Conservation (phyloP, 371 early-diverging fungal genomes). For the Mucor lusitanicus region DNA sequence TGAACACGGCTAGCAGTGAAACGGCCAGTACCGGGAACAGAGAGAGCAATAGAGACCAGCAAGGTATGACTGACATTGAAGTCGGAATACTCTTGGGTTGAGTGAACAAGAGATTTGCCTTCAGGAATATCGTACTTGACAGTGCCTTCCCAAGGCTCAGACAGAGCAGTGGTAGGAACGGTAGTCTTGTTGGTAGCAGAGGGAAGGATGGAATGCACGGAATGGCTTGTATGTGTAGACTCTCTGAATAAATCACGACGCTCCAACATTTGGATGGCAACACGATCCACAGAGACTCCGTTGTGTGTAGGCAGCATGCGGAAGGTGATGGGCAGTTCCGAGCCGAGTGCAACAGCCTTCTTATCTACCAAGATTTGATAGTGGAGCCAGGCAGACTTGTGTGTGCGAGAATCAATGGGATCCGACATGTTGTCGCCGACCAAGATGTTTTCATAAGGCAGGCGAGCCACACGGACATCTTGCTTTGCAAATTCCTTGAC, state of each 20-base stretch:
- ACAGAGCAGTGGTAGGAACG: background rate
- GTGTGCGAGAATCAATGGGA: slow-evolving; percentile 14
- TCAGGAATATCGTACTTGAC: slow-evolving; percentile 8
- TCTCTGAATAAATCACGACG: slow-evolving; percentile 6
- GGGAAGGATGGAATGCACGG: slow-evolving; percentile 7
- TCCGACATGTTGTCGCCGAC: slow-evolving; percentile 1
- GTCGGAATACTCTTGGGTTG: slow-evolving; percentile 17
- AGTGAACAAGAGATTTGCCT: slow-evolving; percentile 8
- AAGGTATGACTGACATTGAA: slow-evolving; percentile 15
- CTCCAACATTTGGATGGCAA: slow-evolving; percentile 13
- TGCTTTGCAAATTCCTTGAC: background rate
- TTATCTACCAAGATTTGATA: slow-evolving; percentile 15
- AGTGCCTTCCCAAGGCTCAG: slow-evolving; percentile 11
- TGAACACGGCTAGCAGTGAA: background rate
- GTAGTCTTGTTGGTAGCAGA: background rate
- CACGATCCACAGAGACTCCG: slow-evolving; percentile 8
- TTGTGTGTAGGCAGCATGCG: slow-evolving; percentile 1
- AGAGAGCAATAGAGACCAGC: slow-evolving; percentile 10
- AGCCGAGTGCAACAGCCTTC: slow-evolving; percentile 18
- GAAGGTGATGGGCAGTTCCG: slow-evolving; percentile 16
- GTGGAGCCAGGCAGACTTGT: slow-evolving; percentile 8
- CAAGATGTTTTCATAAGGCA: slow-evolving; percentile 6
- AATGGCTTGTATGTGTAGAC: slow-evolving; percentile 4
- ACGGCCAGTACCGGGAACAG: slow-evolving; percentile 5
- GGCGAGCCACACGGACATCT: slow-evolving; percentile 10